Base-by-base conservation (phyloP, 2,329 filamentous ascomycete species). In the Aureobasidium sp. region DNA sequence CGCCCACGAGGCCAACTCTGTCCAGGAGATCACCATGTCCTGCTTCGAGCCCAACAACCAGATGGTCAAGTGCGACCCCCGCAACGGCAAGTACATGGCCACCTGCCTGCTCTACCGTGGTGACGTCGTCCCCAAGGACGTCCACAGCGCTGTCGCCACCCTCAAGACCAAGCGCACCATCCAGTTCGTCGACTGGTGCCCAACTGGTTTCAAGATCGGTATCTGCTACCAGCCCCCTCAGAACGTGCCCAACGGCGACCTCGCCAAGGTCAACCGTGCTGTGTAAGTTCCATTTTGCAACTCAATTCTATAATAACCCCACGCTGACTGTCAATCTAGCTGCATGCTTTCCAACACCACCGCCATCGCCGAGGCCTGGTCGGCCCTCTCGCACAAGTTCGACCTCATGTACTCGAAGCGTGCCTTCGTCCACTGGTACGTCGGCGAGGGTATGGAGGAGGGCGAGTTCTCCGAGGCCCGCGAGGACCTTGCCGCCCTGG, bases 371-470 rank as follows among this genome's bases (percentile, higher is more conserved):
- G 93, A 97, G 82, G 94, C 94, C 67, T 99, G 94, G 94, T 92
- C 90, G 67, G 91, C 91, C 69, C 86, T 99, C 68, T 95, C 91
- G 65, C 86, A 88, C 85, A 99, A 99, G 83, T 99, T 99, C 83
- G 94, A 99, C 75, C 90, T 99, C 77, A 99, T 99, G 94, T 97
- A 97, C 87, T 95, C 91, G 78, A 99, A 99, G 89, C 94, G 94
- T 83, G 94, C 94, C 66, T 99, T 99, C 81, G 94, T 99, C 68
- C 94, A 99, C 82, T 99, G 94, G 94, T 99, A 97, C 74, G 94
- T 99, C 75, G 94, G 94, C 82, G 94, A 97, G 84, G 94, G 94
- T 87, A 99, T 99, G 94, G 94, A 99, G 85, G 94, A 99, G 80
- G 94, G 94, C 79, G 94, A 99, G 81, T 99, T 99, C 86, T 96